phyloP scores from a whole-genome alignment of 2,329 filamentous ascomycete species.

The Ascochyta koolunga region DNA sequence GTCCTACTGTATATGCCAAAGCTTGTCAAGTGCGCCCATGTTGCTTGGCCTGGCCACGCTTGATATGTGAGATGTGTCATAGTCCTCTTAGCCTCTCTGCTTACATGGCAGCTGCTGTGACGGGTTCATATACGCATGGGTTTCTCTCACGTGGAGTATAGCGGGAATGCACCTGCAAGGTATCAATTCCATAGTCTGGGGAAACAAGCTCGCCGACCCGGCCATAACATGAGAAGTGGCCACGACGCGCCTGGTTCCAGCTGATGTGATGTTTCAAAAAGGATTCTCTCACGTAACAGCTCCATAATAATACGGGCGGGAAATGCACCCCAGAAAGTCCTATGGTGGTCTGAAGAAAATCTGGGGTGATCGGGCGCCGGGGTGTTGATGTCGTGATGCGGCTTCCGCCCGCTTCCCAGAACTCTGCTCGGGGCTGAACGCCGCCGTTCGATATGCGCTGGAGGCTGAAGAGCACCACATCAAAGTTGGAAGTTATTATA shows the following conservation, averaged over 20 bases:
- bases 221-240: background rate
- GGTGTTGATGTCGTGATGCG: conserved; percentile 1
- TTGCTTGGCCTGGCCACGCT: background rate
- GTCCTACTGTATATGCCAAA: background rate
- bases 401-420: conserved; percentile 5
- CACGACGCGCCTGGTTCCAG: background rate
- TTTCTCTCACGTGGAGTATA: conserved; percentile 6
- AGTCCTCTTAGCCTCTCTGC: background rate
- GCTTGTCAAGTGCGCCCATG: conserved; percentile 4
- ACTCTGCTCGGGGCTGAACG: conserved; percentile 1
- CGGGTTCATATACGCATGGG: background rate
- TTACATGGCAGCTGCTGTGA: background rate
- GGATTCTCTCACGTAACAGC: conserved; percentile 17
- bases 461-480: background rate
- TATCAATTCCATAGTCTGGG: background rate
- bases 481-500: background rate
- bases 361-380: conserved; percentile 11
- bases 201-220: background rate
- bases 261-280: background rate
- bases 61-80: background rate
- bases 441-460: background rate
- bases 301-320: conserved; percentile 19
- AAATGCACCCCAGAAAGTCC: conserved; percentile 10
- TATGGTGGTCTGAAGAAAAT: conserved; percentile 8
- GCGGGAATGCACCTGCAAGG: background rate